phyloP scores from a whole-genome alignment of 257 asterid species.

The Nyctanthes arbortristis region DNA sequence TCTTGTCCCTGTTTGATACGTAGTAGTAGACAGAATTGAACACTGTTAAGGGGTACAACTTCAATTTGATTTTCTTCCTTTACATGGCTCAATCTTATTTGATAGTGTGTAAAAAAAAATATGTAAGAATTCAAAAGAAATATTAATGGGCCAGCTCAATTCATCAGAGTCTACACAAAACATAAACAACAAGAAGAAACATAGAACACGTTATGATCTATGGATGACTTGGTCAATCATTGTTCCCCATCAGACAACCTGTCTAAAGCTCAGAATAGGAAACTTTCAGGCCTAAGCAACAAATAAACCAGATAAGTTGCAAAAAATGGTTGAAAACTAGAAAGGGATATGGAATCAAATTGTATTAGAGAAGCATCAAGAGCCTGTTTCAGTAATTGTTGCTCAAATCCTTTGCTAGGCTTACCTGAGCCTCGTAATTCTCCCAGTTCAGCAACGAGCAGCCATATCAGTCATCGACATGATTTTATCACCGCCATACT shows the following conservation, averaged over 20 bases:
- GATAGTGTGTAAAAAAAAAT: neutral
- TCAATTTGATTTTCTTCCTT: no score
- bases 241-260: slow-evolving; percentile 36
- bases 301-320: neutral
- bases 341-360: slow-evolving; percentile 46
- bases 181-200: neutral
- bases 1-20: neutral
- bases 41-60: neutral
- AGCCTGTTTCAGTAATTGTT: slow-evolving; percentile 53
- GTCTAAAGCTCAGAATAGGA: slow-evolving; percentile 20
- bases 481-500: slow-evolving; percentile 43
- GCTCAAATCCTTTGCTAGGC: slow-evolving; percentile 25
- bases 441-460: slow-evolving; percentile 11
- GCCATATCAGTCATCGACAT: slow-evolving; percentile 23
- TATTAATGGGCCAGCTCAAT: neutral
- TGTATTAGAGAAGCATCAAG: slow-evolving; percentile 56
- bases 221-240: slow-evolving; percentile 47
- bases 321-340: slow-evolving; percentile 15
- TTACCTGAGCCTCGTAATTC: slow-evolving; percentile 19
- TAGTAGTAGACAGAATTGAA: slow-evolving; percentile 5
- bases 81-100: neutral
- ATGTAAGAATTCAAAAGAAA: neutral
- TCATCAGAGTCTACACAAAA: neutral
- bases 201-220: slow-evolving; percentile 14
- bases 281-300: neutral